Evolutionary conservation across 352 stramenopile genomes (phyloP).

Genomic region (Plasmopara halstedii): DNA sequence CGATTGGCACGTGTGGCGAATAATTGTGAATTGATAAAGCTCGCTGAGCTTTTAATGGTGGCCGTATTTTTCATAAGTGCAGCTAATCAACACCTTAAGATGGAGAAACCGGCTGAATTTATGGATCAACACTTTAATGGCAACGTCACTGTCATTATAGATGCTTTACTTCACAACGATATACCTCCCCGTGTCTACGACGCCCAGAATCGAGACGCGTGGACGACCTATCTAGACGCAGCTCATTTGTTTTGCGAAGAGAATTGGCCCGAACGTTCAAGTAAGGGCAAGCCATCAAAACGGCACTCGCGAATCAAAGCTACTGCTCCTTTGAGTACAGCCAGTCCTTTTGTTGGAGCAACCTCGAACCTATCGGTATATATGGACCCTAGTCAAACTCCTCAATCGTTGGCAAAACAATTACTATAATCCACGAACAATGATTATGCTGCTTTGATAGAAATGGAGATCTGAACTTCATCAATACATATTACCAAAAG

Average conservation of each 20-base stretch:
- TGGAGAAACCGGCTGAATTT: conserved; percentile 11
- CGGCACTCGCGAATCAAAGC: conserved; percentile 21
- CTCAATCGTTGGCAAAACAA: neutral
- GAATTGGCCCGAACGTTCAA: conserved; percentile 52
- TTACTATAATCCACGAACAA: too few relatives aligned
- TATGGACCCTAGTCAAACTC: neutral
- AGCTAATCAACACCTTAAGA: conserved; percentile 8
- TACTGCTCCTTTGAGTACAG: neutral
- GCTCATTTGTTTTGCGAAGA: conserved; percentile 50
- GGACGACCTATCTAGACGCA: conserved; percentile 29
- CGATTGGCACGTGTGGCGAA: conserved; percentile 24
- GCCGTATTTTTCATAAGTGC: conserved; percentile 28
- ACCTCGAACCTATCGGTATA: neutral
- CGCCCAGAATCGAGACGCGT: conserved; percentile 21
- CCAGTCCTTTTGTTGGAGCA: neutral
- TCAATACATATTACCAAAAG: too few relatives aligned
- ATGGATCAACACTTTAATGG: conserved; percentile 14
- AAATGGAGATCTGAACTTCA: too few relatives aligned
- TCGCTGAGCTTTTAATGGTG: conserved; percentile 37
- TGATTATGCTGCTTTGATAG: too few relatives aligned
- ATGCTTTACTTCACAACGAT: conserved; percentile 23
- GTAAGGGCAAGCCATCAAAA: conserved; percentile 34
- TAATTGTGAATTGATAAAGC: conserved; percentile 22
- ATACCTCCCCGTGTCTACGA: conserved; percentile 27
- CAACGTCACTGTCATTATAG: conserved; percentile 27